phyloP scores from a whole-genome alignment of 2,329 filamentous ascomycete genomes.

The Stagonosporopsis chrysanthemi region DNA sequence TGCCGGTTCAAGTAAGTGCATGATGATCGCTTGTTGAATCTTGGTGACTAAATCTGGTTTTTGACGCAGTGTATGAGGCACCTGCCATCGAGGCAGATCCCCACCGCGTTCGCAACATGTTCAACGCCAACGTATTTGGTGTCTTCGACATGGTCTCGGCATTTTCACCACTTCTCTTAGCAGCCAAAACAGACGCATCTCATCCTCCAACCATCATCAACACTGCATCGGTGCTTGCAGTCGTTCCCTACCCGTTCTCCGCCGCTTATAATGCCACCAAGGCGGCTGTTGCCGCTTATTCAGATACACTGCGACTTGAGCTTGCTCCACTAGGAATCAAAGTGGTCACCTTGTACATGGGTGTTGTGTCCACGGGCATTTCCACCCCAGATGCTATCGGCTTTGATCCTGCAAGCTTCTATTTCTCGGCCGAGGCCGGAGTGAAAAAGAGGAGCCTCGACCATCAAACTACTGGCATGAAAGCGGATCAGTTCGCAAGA shows the following conservation, averaged over 20 bases:
- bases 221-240: slow-evolving; percentile 2
- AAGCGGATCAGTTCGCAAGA: not conserved
- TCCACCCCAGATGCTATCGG: not conserved
- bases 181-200: not conserved
- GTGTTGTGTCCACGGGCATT: not conserved
- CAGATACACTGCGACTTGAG: slow-evolving; percentile 64
- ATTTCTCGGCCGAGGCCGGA: not conserved
- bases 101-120: slow-evolving; percentile 33
- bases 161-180: slow-evolving; percentile 60
- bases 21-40: too few species aligned
- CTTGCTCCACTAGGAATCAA: slow-evolving; percentile 55
- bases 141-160: slow-evolving; percentile 62
- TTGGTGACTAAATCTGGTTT: not conserved
- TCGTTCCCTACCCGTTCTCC: slow-evolving; percentile 26
- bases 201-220: slow-evolving; percentile 12
- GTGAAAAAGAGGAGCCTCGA: not conserved
- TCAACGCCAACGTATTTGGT: slow-evolving; percentile 62
- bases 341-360: slow-evolving; percentile 26
- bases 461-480: not conserved
- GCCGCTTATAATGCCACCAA: slow-evolving; percentile 63
- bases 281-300: slow-evolving; percentile 64
- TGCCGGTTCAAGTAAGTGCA: slow-evolving; percentile 46
- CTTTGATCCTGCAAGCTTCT: not conserved
- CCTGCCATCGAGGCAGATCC: slow-evolving; percentile 59
- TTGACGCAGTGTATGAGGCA: not conserved